Evolutionary conservation across 1,284 basidiomycete genomes (phyloP), one percentile per base, ranked within the genome.

Genomic region (Coniferiporia sulphurascens): DNA sequence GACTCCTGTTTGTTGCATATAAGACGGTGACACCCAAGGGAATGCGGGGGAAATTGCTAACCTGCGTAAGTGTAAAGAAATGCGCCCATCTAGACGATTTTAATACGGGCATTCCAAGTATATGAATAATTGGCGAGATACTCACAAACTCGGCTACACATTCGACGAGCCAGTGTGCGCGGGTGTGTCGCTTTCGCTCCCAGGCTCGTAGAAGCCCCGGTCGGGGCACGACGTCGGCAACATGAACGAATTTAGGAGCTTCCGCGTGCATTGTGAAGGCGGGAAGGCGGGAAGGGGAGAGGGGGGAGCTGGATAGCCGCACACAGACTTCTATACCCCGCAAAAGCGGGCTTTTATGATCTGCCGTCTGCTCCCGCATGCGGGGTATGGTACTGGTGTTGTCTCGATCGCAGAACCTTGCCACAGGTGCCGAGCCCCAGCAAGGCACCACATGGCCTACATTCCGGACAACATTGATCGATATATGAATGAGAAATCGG

Each of bases 71-170:
- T 79, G 68, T 77, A 78, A 52, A 80, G 64, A 68, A 81, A 80
- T n/a, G 75, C 77, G 4, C 78, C 78, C 54, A 68, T 69, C 70
- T 73, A 52, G 34, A 22, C 38, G 38, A 69, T 73, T 59, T 74
- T 64, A 59, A 73, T 72, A 38, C 72, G 70, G 8, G 74, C 71
- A 44, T 73, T 56, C 72, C 74, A 56, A 17, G 56, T 22, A n/a
- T 38, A 22, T 21, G 10, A 22, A 54, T 38, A 50, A 2, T 15
- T 41, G 50, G 17, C 34, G 15, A 12, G 19, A 54, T 9, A 67
- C 73, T 68, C 66, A 86, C 85, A 58, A 75, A 73, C 71, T 87
- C 85, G 27, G 84, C 85, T 45, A 85, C 73, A 64, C 79, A 76
- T 68, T 87, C 81, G 19, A 81, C 72, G 1, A 80, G 61, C 78